phyloP scores from a whole-genome alignment of 2,329 filamentous ascomycete species.

The Aspergillus unguis region DNA sequence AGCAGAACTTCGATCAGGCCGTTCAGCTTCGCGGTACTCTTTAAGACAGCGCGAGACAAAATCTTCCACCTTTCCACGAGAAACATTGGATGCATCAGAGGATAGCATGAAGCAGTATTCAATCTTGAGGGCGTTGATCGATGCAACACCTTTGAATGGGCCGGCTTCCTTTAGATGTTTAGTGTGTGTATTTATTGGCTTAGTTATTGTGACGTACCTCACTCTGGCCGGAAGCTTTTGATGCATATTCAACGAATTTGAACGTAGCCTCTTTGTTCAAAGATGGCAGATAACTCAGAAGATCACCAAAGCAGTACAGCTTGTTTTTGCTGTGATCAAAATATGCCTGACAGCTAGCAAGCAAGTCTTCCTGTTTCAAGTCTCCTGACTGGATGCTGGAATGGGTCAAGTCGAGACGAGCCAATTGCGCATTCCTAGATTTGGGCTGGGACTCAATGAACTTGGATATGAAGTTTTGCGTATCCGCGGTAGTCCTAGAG shows the following conservation, averaged over 20 bases:
- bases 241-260: constrained; percentile 28
- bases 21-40: constrained; percentile 27
- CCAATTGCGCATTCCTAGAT: constrained; percentile 43
- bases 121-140: constrained; percentile 44
- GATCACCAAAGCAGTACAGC: constrained; percentile 46
- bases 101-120: constrained; percentile 42
- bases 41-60: constrained; percentile 40
- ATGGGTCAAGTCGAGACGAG: constrained; percentile 31
- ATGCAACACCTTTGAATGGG: constrained; percentile 28
- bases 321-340: constrained; percentile 42
- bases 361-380: constrained; percentile 29
- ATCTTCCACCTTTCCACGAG: constrained; percentile 30
- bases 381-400: constrained; percentile 26
- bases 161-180: constrained; percentile 19
- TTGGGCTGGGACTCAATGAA: constrained; percentile 35
- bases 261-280: constrained; percentile 27
- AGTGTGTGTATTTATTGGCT: not conserved
- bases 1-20: constrained; percentile 21
- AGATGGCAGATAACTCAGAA: constrained; percentile 34
- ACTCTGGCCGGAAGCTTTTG: constrained; percentile 19
- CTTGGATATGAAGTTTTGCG: constrained; percentile 32
- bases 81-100: constrained; percentile 23
- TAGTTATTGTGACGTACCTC: constrained; percentile 21
- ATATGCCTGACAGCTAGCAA: constrained; percentile 40
- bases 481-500: constrained; percentile 30